These are phyloP conservation scores for Paraphaeosphaeria sporulosa DNA, from an alignment of 2,329 filamentous ascomycete genomes.

Conservation along the genomic window DNA sequence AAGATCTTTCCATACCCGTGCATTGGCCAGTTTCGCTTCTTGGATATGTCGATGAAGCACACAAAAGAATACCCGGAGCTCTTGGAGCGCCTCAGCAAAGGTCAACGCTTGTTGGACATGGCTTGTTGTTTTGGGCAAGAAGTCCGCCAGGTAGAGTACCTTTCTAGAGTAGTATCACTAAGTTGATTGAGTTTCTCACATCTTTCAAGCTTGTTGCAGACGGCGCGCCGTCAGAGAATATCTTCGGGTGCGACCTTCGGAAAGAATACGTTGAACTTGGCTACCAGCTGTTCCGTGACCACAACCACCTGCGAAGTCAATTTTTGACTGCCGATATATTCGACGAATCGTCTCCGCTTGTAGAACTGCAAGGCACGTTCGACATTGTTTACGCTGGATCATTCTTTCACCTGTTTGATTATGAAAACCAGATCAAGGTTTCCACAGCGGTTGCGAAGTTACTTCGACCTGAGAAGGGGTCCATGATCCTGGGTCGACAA, in stretches of 20 bases:
- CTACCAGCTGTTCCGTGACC: slow-evolving; percentile 48
- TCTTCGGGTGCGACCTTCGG: slow-evolving; percentile 51
- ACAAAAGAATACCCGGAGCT: slow-evolving; percentile 34
- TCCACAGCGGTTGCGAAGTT: slow-evolving; percentile 44
- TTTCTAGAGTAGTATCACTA: too few species aligned
- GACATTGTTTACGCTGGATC: slow-evolving; percentile 52
- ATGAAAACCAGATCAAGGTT: slow-evolving; percentile 41
- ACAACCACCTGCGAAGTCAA: slow-evolving; percentile 52
- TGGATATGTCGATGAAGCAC: slow-evolving; percentile 35
- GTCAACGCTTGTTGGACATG: slow-evolving; percentile 49
- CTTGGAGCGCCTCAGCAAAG: slow-evolving; percentile 34
- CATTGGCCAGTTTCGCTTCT: slow-evolving; percentile 43
- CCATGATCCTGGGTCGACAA: slow-evolving; percentile 62
- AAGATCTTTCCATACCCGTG: slow-evolving; percentile 41
- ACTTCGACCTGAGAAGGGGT: slow-evolving; percentile 50
- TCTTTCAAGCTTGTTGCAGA: slow-evolving; percentile 48
- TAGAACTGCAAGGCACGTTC: slow-evolving; percentile 37
- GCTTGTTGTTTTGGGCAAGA: slow-evolving; percentile 57
- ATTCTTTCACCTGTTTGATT: slow-evolving; percentile 54
- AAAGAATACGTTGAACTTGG: slow-evolving; percentile 62
- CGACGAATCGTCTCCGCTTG: slow-evolving; percentile 35
- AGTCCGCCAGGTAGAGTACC: too few species aligned
- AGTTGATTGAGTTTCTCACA: too few species aligned
- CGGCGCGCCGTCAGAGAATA: slow-evolving; percentile 49
- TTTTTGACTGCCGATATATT: slow-evolving; percentile 63